Evolutionary conservation across 768 basidiomycete genomes (phyloP), one percentile per base, ranked within the genome.

Genomic region (Rhizopogon rudus): DNA sequence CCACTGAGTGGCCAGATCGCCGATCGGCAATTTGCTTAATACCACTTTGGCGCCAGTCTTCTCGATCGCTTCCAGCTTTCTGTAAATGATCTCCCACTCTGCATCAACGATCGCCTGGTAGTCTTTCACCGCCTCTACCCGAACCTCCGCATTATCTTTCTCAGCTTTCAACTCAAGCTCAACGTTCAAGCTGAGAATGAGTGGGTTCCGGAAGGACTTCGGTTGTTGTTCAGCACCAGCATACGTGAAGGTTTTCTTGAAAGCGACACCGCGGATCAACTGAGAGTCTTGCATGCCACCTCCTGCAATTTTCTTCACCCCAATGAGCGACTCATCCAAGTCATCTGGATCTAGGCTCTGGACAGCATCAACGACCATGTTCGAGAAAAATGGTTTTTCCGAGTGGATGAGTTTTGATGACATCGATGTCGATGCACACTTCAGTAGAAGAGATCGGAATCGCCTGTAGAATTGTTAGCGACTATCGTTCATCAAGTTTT

Each of bases 81-180:
- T 84, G 75, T 96, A 98, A 65, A 99, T 99, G 71, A 99, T 98
- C 64, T 96, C 91, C 97, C 97, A 99, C 69, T 99, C 97, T 10
- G 97, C 97, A 69, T 99, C 94, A 52, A 99, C 97, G 65, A 99
- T 98, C 5, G 96, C 94, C 73, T 99, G 97, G 67, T 99, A 99
- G 67, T 99, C 97, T 16, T 93, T 88, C 25, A 99, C 96, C 14
- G 89, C 88, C 65, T 98, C 93, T 16, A 99, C 93, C 37, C 97
- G 86, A 41, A 99, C 93, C 73, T 99, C 97, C 3, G 97, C 97
- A 61, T 99, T 99, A 71, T 99, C 97, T 71, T 98, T 95, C 74
- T 99, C 97, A 0, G 97, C 97, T 73, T 99, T 99, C 62, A 99
- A 79, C 72, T 99, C 97, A 52, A 99, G 83, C 69, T 99, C 97